These are phyloP conservation scores for Theobroma grandiflorum DNA, from an alignment of 441 rosid genomes.

Conservation along the genomic window DNA sequence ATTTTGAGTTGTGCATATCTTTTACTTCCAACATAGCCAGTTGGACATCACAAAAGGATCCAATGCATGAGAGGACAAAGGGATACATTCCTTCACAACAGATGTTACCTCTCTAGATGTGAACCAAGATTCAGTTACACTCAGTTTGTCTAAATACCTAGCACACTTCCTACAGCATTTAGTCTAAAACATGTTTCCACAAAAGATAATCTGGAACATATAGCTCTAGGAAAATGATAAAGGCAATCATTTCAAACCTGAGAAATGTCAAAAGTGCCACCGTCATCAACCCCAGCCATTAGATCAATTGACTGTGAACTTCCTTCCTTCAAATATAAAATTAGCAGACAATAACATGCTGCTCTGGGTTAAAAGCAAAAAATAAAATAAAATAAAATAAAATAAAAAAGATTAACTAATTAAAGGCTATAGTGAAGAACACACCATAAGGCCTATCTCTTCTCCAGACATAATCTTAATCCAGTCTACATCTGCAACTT, in stretches of 20 bases:
- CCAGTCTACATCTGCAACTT: constrained; percentile 96
- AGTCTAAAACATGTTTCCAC: constrained; percentile 13
- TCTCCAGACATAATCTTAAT: constrained; percentile 80
- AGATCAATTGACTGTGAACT: constrained; percentile 61
- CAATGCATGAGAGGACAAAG: not conserved
- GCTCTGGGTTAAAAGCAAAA: constrained; percentile 4
- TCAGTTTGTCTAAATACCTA: constrained; percentile 14
- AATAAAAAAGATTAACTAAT: constrained; percentile 1
- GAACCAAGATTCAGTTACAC: not conserved
- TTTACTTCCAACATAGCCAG: constrained; percentile 6
- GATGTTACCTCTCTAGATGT: not conserved
- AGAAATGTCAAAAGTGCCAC: constrained; percentile 71
- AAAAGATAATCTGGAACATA: constrained; percentile 21
- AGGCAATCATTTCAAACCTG: constrained; percentile 62
- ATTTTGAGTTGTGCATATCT: constrained; percentile 3
- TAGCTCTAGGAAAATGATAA: constrained; percentile 17
- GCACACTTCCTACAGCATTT: constrained; percentile 8
- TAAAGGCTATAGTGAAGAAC: constrained; percentile 32
- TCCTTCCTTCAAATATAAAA: constrained; percentile 76
- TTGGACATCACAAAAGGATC: not conserved
- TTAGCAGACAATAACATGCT: constrained; percentile 26
- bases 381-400: too few relatives aligned
- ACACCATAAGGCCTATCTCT: constrained; percentile 88
- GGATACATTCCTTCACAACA: not conserved
- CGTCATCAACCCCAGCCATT: constrained; percentile 76